These are phyloP conservation scores for Metschnikowia arizonensis DNA, from an alignment of 805 yeast species.

Conservation along the genomic window DNA sequence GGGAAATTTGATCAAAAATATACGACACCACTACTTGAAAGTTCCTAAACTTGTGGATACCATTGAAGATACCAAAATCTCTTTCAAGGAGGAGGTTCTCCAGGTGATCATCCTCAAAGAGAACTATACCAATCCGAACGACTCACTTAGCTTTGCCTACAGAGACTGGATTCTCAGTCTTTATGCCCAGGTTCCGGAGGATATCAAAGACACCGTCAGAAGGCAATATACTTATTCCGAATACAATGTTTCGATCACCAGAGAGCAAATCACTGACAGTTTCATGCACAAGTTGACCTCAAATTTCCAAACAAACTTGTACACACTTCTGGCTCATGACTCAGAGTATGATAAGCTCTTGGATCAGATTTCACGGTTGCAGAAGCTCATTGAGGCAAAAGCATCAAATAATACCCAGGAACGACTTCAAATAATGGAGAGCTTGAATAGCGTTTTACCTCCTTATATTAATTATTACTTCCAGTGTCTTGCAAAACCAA, in stretches of 20 bases:
- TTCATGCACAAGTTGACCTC: conserved; percentile 51
- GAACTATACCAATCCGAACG: conserved; percentile 31
- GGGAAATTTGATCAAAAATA: conserved; percentile 27
- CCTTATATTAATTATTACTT: conserved; percentile 17
- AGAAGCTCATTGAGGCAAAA: conserved; percentile 16
- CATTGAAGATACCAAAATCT: conserved; percentile 58
- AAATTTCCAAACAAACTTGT: conserved; percentile 48
- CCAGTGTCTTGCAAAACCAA: conserved; percentile 45
- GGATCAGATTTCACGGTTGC: conserved; percentile 30
- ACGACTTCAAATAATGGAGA: conserved; percentile 11
- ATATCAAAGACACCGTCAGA: conserved; percentile 30
- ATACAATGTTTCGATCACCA: conserved; percentile 18
- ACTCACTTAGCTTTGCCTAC: conserved; percentile 35
- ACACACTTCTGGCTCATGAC: conserved; percentile 50
- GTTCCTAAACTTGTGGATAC: conserved; percentile 58
- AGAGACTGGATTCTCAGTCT: conserved; percentile 65
- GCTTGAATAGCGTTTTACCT: conserved; percentile 5
- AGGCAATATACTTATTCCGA: conserved; percentile 26
- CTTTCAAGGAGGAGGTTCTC: conserved; percentile 59
- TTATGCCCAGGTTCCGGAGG: conserved; percentile 41
- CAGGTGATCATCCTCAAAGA: conserved; percentile 51
- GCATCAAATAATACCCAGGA: conserved; percentile 17
- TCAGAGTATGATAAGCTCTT: conserved; percentile 54
- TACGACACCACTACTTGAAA: conserved; percentile 44
- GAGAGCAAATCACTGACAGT: conserved; percentile 35